Conservation (phyloP, 805 yeast genomes). For the Debaryomyces maramus region DNA sequence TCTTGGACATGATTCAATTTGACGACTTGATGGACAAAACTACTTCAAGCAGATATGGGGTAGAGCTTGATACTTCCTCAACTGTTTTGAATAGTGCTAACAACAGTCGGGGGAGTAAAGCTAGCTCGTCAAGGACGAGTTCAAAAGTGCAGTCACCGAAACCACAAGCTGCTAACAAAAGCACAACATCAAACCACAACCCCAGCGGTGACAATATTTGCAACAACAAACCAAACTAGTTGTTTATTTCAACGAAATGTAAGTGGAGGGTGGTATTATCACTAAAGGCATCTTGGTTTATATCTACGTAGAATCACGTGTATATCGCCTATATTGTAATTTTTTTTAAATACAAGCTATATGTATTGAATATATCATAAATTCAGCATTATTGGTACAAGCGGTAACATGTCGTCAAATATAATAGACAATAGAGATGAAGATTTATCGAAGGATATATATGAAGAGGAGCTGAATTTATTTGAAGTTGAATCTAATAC, state of each 20-base stretch:
- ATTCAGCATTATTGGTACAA: no score
- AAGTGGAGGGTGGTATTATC: no score
- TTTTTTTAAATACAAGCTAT: no score
- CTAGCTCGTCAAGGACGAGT: conserved; percentile 4
- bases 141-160: conserved; percentile 3
- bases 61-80: conserved; percentile 22
- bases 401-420: not conserved
- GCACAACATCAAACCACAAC: no score
- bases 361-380: no score
- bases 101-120: conserved; percentile 13
- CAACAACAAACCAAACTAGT: no score
- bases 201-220: not conserved
- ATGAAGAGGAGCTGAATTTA: conserved; percentile 4
- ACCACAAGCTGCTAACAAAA: not conserved
- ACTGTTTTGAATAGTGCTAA: conserved; percentile 15
- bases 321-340: no score
- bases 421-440: not conserved
- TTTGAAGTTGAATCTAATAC: not conserved
- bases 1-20: conserved; percentile 24
- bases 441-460: conserved; percentile 1
- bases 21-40: conserved; percentile 15
- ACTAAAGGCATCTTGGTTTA: no score
- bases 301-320: no score
- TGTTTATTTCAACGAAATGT: no score
- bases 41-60: conserved; percentile 20